Evolutionary conservation across 2,329 filamentous ascomycete species (phyloP).

Genomic region (Thielaviopsis ethacetica): DNA sequence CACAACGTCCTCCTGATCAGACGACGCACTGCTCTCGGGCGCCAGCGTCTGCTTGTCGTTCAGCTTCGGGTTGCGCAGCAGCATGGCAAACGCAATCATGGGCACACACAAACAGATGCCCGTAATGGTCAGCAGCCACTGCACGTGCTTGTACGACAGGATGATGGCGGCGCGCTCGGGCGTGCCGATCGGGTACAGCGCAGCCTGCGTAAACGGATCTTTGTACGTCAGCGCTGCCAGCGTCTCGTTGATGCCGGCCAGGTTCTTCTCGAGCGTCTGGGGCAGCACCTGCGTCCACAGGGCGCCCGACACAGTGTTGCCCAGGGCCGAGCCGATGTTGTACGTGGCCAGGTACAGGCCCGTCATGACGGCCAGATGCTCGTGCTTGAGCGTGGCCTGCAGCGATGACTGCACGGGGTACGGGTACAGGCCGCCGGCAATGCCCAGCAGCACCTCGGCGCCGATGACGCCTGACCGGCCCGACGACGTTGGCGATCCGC

Average conservation of each 20-base stretch:
- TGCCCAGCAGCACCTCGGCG: slow-evolving; percentile 44
- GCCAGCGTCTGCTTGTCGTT: slow-evolving; percentile 29
- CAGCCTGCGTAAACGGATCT: slow-evolving; percentile 20
- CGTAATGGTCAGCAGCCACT: slow-evolving; percentile 30
- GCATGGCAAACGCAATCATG: slow-evolving; percentile 27
- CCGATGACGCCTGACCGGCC: slow-evolving; percentile 42
- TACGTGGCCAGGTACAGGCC: slow-evolving; percentile 47
- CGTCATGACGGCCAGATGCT: slow-evolving; percentile 46
- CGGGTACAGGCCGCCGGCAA: slow-evolving; percentile 46
- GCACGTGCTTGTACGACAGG: slow-evolving; percentile 28
- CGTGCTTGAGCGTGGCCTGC: slow-evolving; percentile 26
- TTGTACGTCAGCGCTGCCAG: slow-evolving; percentile 22
- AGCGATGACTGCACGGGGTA: slow-evolving; percentile 31
- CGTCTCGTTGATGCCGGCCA: slow-evolving; percentile 21
- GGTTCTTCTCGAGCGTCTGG: slow-evolving; percentile 24
- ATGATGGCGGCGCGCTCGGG: slow-evolving; percentile 27
- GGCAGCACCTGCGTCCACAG: slow-evolving; percentile 46
- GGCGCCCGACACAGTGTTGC: slow-evolving; percentile 42
- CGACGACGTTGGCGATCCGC: slow-evolving; percentile 29
- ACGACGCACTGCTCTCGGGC: slow-evolving; percentile 13
- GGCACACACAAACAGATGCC: slow-evolving; percentile 33
- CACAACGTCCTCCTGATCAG: not conserved
- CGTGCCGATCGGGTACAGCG: slow-evolving; percentile 25
- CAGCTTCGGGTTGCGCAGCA: slow-evolving; percentile 29
- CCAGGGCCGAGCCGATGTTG: slow-evolving; percentile 44